Evolutionary conservation across 148 eudicot genomes (phyloP), one percentile per base, ranked within the genome.

Genomic region (Persicaria maculosa): DNA sequence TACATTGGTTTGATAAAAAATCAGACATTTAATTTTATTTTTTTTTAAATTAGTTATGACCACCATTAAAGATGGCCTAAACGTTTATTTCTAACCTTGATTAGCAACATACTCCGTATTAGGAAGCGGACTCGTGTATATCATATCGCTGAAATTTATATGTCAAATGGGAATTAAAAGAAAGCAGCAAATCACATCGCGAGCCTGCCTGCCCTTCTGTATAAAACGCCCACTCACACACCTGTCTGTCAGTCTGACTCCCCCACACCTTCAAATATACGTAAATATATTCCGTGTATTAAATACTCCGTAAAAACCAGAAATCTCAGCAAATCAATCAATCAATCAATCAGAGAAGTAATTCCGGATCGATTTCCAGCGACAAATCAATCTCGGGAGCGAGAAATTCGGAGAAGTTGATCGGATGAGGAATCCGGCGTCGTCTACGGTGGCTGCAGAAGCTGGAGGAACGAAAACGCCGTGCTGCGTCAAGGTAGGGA

Each of bases 401-500:
- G 68, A 48, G 52, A 48, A 48, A 12, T 8, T 20, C 62, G 61
- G 9, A 62, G 73, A 69, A 58, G 72, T 43, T 46, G 46, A 64
- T 64, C 69, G n/a, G 17, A 61, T 55, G 79, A 71, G 74, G 71
- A 74, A 59, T 47, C 71, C 73, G 50, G 74, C 85, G 4, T 43
- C 83, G 53, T 50, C 82, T 11, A 14, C 59, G 11, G 1, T 44
- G 7, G 14, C 68, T 25, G 7, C 50, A 61, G 12, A 74, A 36
- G 73, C 8, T 16, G 36, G 44, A 6, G 44, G 9, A 46, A 20
- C 52, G 22, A 69, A 22, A 45, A 79, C 85, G 11, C 80, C 83
- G 64, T 82, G 82, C 31, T 82, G 85, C 72, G 78, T 65, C 71
- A 86, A 86, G 72, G 77, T 75, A 44, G 86, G 89, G 47, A 3